Conservation (phyloP, 2,329 filamentous ascomycete species). For the Microcera coccophila region DNA sequence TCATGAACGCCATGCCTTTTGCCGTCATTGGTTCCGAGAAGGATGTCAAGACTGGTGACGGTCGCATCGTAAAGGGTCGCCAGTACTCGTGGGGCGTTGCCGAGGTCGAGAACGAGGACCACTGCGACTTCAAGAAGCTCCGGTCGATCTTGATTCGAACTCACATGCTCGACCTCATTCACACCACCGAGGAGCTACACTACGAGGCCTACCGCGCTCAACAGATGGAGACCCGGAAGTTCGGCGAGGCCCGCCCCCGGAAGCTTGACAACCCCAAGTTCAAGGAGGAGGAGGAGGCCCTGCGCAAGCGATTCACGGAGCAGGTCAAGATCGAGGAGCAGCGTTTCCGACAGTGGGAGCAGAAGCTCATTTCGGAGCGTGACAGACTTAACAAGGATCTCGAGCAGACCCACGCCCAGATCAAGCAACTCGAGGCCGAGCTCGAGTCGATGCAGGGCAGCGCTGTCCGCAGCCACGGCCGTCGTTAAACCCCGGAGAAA, state of each 20-base stretch:
- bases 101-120: conserved; percentile 99
- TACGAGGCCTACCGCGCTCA: conserved; percentile 98
- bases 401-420: conserved; percentile 92
- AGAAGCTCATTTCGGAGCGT: conserved; percentile 98
- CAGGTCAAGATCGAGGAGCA: conserved; percentile 99
- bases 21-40: conserved; percentile 99
- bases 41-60: conserved; percentile 94
- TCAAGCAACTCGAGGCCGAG: conserved; percentile 87
- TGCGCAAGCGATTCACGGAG: conserved; percentile 98
- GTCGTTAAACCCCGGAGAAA: conserved; percentile 60
- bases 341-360: conserved; percentile 98
- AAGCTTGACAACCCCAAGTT: conserved; percentile 99
- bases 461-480: conserved; percentile 85
- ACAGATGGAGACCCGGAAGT: conserved; percentile 99
- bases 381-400: conserved; percentile 99
- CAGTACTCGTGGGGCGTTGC: conserved; percentile 99
- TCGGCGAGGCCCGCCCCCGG: conserved; percentile 91
- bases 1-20: conserved; percentile 97
- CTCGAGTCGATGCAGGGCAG: conserved; percentile 91
- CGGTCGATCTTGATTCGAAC: conserved; percentile 97
- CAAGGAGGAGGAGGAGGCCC: conserved; percentile 98
- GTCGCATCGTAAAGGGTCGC: conserved; percentile 95
- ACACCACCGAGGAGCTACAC: conserved; percentile 98
- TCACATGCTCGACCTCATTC: conserved; percentile 99
- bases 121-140: conserved; percentile 99